phyloP scores from a whole-genome alignment of 352 stramenopile genomes.

The Globisporangium lucens region DNA sequence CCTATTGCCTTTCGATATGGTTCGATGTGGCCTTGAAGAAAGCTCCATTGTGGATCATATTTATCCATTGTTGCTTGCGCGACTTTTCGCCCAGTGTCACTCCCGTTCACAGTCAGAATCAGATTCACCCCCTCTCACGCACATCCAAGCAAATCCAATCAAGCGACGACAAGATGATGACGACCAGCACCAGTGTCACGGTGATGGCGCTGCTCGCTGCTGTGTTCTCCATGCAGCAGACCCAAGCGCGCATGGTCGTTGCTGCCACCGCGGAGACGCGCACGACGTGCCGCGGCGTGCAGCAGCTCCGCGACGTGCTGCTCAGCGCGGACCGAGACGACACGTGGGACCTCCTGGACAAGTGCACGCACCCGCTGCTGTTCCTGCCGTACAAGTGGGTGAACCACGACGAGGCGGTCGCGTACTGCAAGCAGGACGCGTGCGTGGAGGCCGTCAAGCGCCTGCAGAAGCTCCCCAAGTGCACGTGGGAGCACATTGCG shows the following conservation, averaged over 20 bases:
- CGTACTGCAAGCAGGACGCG: constrained; percentile 38
- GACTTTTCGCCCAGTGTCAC: constrained; percentile 8
- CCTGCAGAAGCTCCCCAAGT: constrained; percentile 33
- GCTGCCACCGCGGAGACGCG: neutral
- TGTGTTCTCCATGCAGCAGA: neutral
- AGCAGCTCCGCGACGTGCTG: constrained; percentile 22
- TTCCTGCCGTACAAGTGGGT: constrained; percentile 36
- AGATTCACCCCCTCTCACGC: neutral
- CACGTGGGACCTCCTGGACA: constrained; percentile 15
- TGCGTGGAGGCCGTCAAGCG: constrained; percentile 27
- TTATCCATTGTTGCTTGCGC: neutral
- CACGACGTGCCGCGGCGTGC: constrained; percentile 22
- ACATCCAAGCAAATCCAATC: neutral
- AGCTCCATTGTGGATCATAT: neutral
- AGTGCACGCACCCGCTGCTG: constrained; percentile 33
- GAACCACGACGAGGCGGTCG: constrained; percentile 19
- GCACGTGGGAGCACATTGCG: constrained; percentile 35
- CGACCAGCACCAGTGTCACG: neutral
- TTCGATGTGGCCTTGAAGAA: neutral
- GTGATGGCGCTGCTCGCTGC: constrained; percentile 13
- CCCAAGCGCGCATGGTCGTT: neutral
- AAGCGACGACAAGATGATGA: constrained; percentile 7
- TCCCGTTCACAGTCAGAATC: constrained; percentile 9
- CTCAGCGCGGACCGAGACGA: constrained; percentile 18
- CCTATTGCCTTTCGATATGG: neutral